Evolutionary conservation across 768 basidiomycete species (phyloP).

Genomic region (Tulasnella sp.): DNA sequence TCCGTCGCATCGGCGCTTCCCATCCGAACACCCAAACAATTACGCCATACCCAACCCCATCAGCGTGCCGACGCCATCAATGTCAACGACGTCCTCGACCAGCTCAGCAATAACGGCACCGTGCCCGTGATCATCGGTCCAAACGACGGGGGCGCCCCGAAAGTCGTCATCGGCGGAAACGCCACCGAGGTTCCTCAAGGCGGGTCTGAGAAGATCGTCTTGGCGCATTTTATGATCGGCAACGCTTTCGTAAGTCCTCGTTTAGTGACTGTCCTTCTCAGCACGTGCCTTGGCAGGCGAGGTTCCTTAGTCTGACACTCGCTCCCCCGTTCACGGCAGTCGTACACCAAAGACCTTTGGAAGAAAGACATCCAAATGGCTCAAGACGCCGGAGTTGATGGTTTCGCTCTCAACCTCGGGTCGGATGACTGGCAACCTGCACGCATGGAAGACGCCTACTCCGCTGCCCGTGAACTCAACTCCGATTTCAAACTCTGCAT

Average conservation of each 20-base stretch:
- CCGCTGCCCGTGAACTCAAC: constrained; percentile 46
- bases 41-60: too few species aligned
- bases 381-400: constrained; percentile 39
- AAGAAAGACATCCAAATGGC: constrained; percentile 35
- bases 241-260: constrained; percentile 35
- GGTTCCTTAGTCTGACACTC: background rate
- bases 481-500: constrained; percentile 47
- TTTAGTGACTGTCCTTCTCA: background rate
- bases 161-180: background rate
- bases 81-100: background rate
- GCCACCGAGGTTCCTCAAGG: constrained; percentile 1
- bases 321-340: constrained; percentile 7
- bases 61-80: background rate
- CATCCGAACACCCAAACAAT: background rate
- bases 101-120: background rate
- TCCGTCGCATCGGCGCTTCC: background rate
- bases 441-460: constrained; percentile 44
- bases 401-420: constrained; percentile 65
- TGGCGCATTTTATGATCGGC: constrained; percentile 37
- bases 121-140: background rate
- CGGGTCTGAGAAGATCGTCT: constrained; percentile 22
- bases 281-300: background rate
- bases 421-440: constrained; percentile 56
- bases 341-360: constrained; percentile 34
- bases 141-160: background rate